Evolutionary conservation across 352 stramenopile species (phyloP).

Genomic region (Lagenidium sp.): DNA sequence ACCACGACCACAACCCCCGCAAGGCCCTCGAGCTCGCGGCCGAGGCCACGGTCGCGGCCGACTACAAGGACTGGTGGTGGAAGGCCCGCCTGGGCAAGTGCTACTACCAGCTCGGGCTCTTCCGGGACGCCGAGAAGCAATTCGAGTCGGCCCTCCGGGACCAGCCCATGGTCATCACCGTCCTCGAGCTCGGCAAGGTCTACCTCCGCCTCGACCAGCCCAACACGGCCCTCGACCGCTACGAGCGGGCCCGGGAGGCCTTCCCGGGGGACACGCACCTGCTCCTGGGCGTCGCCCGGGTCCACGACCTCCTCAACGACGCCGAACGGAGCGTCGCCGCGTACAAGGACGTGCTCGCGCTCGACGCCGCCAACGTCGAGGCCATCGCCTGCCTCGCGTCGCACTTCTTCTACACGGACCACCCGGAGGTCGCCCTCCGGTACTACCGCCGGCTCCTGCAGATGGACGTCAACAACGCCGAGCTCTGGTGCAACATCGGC

Average conservation of each 20-base stretch:
- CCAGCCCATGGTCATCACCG: constrained; percentile 86
- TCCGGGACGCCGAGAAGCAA: constrained; percentile 91
- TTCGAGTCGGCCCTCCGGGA: constrained; percentile 84
- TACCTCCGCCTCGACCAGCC: constrained; percentile 92
- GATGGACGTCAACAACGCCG: constrained; percentile 86
- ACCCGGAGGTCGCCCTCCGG: constrained; percentile 86
- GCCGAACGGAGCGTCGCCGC: constrained; percentile 55
- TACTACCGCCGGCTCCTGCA: constrained; percentile 92
- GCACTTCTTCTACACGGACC: constrained; percentile 92
- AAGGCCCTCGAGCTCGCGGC: constrained; percentile 89
- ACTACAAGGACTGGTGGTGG: constrained; percentile 95
- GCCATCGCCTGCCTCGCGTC: constrained; percentile 88
- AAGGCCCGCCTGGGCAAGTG: constrained; percentile 91
- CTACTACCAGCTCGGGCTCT: constrained; percentile 91
- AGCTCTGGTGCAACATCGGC: constrained; percentile 94
- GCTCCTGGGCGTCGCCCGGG: constrained; percentile 76
- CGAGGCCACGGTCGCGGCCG: constrained; percentile 77
- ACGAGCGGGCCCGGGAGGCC: constrained; percentile 49
- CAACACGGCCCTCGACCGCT: constrained; percentile 86
- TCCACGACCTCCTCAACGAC: constrained; percentile 92
- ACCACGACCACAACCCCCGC: constrained; percentile 89
- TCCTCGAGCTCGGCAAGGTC: constrained; percentile 92
- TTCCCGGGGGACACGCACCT: constrained; percentile 80
- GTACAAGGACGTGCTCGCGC: constrained; percentile 85
- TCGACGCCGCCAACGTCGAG: constrained; percentile 89